Evolutionary conservation across 805 yeast genomes (phyloP), one percentile per base, ranked within the genome.

Genomic region (Metschnikowia baotianmanensis): DNA sequence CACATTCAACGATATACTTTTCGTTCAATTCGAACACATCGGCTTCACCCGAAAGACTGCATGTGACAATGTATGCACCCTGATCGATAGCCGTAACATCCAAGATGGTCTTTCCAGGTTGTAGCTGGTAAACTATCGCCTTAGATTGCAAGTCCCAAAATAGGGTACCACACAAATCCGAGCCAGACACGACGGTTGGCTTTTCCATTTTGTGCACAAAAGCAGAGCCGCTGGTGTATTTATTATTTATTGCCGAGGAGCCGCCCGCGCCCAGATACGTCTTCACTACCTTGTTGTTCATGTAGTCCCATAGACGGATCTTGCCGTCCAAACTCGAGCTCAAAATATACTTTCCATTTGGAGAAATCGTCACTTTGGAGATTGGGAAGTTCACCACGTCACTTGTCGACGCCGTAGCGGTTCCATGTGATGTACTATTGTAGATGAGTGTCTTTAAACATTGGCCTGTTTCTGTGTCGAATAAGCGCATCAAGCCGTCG

Each of bases 401-500:
- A 36, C 50, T 58, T 15, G 74, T 69, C 12, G 85, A 77, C 1
- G 86, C 82, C 27, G 83, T 80, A 9, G 75, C 75, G 1, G 75
- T 70, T 5, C 75, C 75, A 34, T 76, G 77, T 48, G 82, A 80
- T 43, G 85, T 76, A 42, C 69, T 63, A 53, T 86, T 91, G 55
- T 82, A 86, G 25, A 90, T 87, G 50, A 91, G 62, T 0, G 98
- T 93, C 56, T 90, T 86, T 51, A 91, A 67, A 67, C 98, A 91
- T 51, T 89, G 96, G 4, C 97, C 97, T 0, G 95, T 76, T 34
- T 78, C 83, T 15, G 89, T 76, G 58, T 90, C 97, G 69, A 95
- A 91, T 13, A 91, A 67, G 36, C 99, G 71, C 74, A 91, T 83
- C 50, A 88, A 71, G 3, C 99, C 99, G 62, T 91, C 99, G 58